Conservation (phyloP, 495 filamentous ascomycete genomes). For the Xylaria flabelliformis region DNA sequence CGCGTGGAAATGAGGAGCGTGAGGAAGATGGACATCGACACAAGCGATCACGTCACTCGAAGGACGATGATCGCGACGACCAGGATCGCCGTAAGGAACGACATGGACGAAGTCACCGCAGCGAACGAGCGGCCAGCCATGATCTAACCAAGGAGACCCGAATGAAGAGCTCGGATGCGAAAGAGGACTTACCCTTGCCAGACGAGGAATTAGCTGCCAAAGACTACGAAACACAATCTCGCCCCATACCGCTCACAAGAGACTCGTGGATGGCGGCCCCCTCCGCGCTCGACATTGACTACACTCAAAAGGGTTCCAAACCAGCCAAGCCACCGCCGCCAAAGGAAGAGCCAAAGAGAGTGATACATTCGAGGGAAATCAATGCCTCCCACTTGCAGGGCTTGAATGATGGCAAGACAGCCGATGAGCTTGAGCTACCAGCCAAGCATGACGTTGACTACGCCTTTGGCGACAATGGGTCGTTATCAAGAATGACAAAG, state of each 20-base stretch:
- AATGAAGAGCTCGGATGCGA: constrained; percentile 53
- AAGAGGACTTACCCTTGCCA: constrained; percentile 53
- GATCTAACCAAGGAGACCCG: constrained; percentile 36
- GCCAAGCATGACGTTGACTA: constrained; percentile 75
- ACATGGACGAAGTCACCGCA: constrained; percentile 36
- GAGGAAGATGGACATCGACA: constrained; percentile 45
- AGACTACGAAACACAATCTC: constrained; percentile 26
- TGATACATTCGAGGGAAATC: constrained; percentile 81
- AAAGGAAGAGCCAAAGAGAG: constrained; percentile 72
- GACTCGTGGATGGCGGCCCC: constrained; percentile 97
- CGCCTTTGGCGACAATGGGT: constrained; percentile 87
- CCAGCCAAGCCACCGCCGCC: constrained; percentile 54
- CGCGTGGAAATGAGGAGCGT: constrained; percentile 41
- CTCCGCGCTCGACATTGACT: constrained; percentile 80
- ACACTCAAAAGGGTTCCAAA: constrained; percentile 71
- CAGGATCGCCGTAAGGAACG: constrained; percentile 44
- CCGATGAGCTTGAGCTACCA: constrained; percentile 55
- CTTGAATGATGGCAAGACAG: constrained; percentile 49
- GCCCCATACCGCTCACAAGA: constrained; percentile 47
- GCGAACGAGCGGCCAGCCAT: constrained; percentile 26
- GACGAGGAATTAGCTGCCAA: constrained; percentile 49
- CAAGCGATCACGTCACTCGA: constrained; percentile 51
- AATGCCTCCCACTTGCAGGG: constrained; percentile 72
- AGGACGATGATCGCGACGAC: constrained; percentile 45
- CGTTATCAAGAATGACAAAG: constrained; percentile 95